These are phyloP conservation scores for Isoetes taiwanensis DNA, from an alignment of 75 land plant species.

Conservation along the genomic window DNA sequence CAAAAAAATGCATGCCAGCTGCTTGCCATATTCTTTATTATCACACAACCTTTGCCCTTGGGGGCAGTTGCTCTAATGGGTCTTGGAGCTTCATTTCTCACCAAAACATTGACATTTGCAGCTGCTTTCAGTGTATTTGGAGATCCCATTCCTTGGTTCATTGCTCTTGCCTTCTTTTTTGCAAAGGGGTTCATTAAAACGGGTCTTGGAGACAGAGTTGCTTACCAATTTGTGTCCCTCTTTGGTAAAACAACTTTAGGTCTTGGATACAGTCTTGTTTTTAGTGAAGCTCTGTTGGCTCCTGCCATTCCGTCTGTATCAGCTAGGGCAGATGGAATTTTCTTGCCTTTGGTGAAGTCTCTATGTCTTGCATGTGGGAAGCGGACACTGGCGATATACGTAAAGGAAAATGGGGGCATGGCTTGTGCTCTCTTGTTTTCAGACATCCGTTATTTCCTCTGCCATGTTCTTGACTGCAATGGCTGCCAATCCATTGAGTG, in stretches of 20 bases:
- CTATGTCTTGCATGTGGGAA: conserved; percentile 85
- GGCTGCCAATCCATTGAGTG: conserved; percentile 92
- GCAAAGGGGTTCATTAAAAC: conserved; percentile 97
- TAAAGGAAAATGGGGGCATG: conserved; percentile 70
- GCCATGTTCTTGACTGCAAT: conserved; percentile 92
- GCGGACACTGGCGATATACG: conserved; percentile 80
- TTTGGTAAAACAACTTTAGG: conserved; percentile 79
- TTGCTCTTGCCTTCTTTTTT: conserved; percentile 94
- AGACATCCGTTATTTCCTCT: conserved; percentile 87
- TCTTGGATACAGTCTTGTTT: conserved; percentile 76
- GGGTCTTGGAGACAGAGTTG: conserved; percentile 92
- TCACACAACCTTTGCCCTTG: conserved; percentile 82
- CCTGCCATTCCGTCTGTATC: conserved; percentile 95
- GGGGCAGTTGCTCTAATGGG: conserved; percentile 97
- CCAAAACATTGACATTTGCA: conserved; percentile 83
- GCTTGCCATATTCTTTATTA: conserved; percentile 83
- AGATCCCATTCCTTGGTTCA: conserved; percentile 90
- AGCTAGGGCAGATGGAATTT: conserved; percentile 91
- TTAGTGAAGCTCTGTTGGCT: conserved; percentile 82
- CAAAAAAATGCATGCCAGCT: conserved; percentile 77
- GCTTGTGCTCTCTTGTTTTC: conserved; percentile 93
- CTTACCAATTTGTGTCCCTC: conserved; percentile 77
- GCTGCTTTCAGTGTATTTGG: conserved; percentile 98
- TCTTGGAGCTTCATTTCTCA: conserved; percentile 73
- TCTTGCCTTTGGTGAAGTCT: conserved; percentile 82